phyloP scores from a whole-genome alignment of 2,329 filamentous ascomycete genomes.

The Paracoccidioides brasiliensis region DNA sequence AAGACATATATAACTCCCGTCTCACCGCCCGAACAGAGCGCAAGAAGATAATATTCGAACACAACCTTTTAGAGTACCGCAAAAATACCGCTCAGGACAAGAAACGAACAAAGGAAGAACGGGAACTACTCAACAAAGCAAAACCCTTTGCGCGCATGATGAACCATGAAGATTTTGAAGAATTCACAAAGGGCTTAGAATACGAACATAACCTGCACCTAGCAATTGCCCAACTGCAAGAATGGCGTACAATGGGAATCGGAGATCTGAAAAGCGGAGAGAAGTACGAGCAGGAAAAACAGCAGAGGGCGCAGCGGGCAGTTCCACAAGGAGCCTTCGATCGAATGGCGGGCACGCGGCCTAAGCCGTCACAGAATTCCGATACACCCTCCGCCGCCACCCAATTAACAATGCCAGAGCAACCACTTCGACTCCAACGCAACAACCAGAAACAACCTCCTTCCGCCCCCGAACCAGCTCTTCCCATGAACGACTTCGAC shows the following conservation, averaged over 20 bases:
- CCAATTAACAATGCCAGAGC: constrained; percentile 63
- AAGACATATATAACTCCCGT: constrained; percentile 94
- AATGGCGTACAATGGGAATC: constrained; percentile 79
- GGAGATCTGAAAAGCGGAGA: constrained; percentile 75
- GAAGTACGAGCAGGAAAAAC: constrained; percentile 86
- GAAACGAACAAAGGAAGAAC: constrained; percentile 90
- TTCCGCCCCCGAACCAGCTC: constrained; percentile 20
- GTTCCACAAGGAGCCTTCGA: constrained; percentile 70
- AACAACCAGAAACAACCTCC: constrained; percentile 19
- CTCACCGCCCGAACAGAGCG: constrained; percentile 82
- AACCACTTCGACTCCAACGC: constrained; percentile 49
- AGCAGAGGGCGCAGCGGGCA: constrained; percentile 52
- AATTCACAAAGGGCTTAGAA: constrained; percentile 69
- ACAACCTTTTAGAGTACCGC: constrained; percentile 82
- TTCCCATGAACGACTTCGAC: constrained; percentile 38
- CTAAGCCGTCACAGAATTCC: constrained; percentile 53
- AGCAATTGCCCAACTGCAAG: constrained; percentile 80
- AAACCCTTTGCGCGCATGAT: constrained; percentile 97
- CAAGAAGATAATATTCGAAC: constrained; percentile 94
- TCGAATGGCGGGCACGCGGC: constrained; percentile 60
- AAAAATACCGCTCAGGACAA: constrained; percentile 85
- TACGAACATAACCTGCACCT: constrained; percentile 85
- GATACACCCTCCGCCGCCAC: constrained; percentile 65
- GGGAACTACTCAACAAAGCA: constrained; percentile 78
- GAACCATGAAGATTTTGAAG: constrained; percentile 82